Evolutionary conservation across 1,284 basidiomycete genomes (phyloP), one percentile per base, ranked within the genome.

Genomic region (Leccinum proximum): DNA sequence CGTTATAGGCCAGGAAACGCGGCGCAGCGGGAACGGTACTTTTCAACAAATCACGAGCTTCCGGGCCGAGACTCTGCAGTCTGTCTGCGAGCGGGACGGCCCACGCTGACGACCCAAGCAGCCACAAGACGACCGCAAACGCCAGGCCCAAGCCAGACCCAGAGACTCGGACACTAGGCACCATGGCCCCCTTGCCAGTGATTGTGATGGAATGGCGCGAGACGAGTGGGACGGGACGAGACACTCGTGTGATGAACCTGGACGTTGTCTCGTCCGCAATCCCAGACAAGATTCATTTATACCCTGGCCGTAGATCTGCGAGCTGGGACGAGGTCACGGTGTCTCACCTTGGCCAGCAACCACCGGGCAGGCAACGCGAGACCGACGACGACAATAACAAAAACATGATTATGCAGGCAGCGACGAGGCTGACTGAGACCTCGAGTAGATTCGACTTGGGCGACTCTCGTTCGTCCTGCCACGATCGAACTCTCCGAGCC

Each of bases 1-100:
- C 82, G 42, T 73, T 75, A 68, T 85, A 84, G 14, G 80, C 75
- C 2, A 84, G 79, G 33, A 80, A 84, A 66, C 80, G 77, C 26
- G 82, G 83, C 2, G 81, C 75, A 58, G 77, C 74, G 22, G 80
- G 79, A 5, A 78, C 78, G 8, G 79, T 79, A 11, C 77, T 77
- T 62, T 75, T 73, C 64, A 80, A 64, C 60, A 81, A 73, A 48
- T 77, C 77, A 62, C 76, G 75, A 14, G 80, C 77, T 18, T 56
- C 26, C 5, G 62, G 61, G 26, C 58, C 63, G 64, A 68, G 60
- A 37, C 48, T 22, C 22, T 50, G 58, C 26, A 68, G 42, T 60
- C 48, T 65, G 13, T 57, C n/a, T 62, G 67, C 33, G 66, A 70
- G 45, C 64, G 70, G 59, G 60, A 60, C 22, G 61, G 67, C 62